Percentiles rank a stretch among this genome's conserved stretches.
These are phyloP conservation scores for Dimocarpus longan DNA, from an alignment of 345 rosid species.

Conservation along the genomic window DNA sequence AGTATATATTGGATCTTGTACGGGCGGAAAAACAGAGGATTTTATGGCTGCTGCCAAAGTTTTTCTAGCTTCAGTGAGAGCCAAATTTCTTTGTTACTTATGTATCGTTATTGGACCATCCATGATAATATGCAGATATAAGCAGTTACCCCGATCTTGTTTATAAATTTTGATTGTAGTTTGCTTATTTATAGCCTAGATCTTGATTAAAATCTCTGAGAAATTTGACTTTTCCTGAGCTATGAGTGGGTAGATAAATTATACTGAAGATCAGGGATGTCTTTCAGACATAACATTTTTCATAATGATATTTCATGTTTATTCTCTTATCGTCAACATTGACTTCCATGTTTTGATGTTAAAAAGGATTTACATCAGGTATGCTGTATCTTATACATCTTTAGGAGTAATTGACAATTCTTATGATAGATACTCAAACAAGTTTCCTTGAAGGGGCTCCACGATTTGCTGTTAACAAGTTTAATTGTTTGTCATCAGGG, in stretches of 20 bases:
- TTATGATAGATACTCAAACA: not conserved
- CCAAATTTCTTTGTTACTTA: conserved; percentile 9
- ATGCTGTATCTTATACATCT: not conserved
- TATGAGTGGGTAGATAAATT: not conserved
- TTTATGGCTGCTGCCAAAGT: conserved; percentile 95
- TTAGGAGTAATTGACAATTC: not conserved
- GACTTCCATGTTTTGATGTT: not conserved
- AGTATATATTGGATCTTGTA: conserved; percentile 97
- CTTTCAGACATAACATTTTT: not conserved
- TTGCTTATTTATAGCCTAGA: not conserved
- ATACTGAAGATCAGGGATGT: not conserved
- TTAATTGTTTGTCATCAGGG: conserved; percentile 55
- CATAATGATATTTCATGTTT: not conserved
- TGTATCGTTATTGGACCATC: not conserved
- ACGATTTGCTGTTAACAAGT: not conserved
- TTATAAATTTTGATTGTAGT: not conserved
- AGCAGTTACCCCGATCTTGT: not conserved
- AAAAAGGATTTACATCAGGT: not conserved
- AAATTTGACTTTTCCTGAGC: not conserved
- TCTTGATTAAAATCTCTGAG: not conserved
- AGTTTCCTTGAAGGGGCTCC: not conserved
- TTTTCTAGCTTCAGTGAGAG: conserved; percentile 75
- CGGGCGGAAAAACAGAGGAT: conserved; percentile 97
- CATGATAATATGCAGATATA: not conserved
- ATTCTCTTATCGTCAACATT: not conserved